These are phyloP conservation scores for Hymenoscyphus repandus DNA, from an alignment of 2,329 filamentous ascomycete species.

Conservation along the genomic window DNA sequence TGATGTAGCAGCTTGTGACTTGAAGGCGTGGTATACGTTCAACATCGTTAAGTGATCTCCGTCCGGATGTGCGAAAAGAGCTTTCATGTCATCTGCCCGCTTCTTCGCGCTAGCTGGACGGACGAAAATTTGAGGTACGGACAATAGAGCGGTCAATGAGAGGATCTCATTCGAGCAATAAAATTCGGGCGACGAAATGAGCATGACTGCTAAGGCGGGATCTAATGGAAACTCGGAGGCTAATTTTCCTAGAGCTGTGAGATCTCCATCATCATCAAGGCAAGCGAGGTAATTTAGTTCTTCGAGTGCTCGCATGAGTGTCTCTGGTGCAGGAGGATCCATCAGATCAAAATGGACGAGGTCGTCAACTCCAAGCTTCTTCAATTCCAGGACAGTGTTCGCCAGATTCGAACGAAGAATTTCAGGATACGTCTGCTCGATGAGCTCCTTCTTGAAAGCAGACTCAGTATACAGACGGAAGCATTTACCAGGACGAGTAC, in stretches of 20 bases:
- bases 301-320: conserved; percentile 94
- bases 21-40: conserved; percentile 98
- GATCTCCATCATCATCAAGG: conserved; percentile 90
- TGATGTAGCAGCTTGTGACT: conserved; percentile 61
- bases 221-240: conserved; percentile 96
- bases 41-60: conserved; percentile 94
- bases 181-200: conserved; percentile 95
- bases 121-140: conserved; percentile 89
- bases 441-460: conserved; percentile 96
- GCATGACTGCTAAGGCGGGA: conserved; percentile 90
- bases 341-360: conserved; percentile 98
- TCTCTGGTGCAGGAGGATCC: conserved; percentile 97
- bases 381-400: conserved; percentile 91
- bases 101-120: conserved; percentile 81
- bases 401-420: conserved; percentile 91
- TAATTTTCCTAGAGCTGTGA: conserved; percentile 78
- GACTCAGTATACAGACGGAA: conserved; percentile 94
- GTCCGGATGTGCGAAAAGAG: conserved; percentile 83
- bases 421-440: conserved; percentile 95
- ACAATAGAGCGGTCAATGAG: conserved; percentile 88
- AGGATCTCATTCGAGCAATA: conserved; percentile 98
- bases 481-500: conserved; percentile 96
- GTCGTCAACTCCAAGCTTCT: conserved; percentile 94
- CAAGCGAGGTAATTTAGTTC: conserved; percentile 97
- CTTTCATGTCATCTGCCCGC: conserved; percentile 96